A percentile compares a stretch with the other conserved stretches of the same genome.
Evolutionary conservation across 2,329 filamentous ascomycete species (phyloP).

Genomic region (Diaporthe sp.): DNA sequence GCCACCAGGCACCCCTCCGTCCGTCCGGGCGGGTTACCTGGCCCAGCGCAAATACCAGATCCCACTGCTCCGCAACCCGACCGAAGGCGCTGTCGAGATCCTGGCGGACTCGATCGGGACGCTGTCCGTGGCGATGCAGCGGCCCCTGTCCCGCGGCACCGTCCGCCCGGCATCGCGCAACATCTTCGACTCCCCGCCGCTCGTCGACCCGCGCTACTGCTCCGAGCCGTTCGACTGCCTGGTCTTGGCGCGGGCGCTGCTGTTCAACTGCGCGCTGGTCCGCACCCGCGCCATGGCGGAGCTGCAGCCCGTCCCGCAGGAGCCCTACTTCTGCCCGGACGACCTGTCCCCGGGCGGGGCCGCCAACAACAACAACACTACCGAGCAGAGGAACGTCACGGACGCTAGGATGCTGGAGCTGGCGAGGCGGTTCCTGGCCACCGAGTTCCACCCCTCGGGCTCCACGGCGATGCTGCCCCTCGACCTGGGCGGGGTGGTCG

Average conservation of each 20-base stretch:
- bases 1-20: slow-evolving; percentile 36
- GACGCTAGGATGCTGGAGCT: slow-evolving; percentile 57
- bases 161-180: slow-evolving; percentile 65
- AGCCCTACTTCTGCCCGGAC: slow-evolving; percentile 49
- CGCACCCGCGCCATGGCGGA: slow-evolving; percentile 43
- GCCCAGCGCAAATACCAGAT: slow-evolving; percentile 48
- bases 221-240: slow-evolving; percentile 61
- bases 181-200: slow-evolving; percentile 57
- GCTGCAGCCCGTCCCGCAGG: slow-evolving; percentile 52
- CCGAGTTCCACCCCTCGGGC: slow-evolving; percentile 47
- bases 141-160: slow-evolving; percentile 55
- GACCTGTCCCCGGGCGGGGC: neutral
- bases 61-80: slow-evolving; percentile 54
- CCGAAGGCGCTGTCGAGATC: slow-evolving; percentile 48
- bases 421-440: slow-evolving; percentile 44
- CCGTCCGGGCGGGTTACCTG: slow-evolving; percentile 44
- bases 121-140: slow-evolving; percentile 44
- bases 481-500: slow-evolving; percentile 57
- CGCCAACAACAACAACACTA: slow-evolving; percentile 41
- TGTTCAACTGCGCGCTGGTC: slow-evolving; percentile 56
- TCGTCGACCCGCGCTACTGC: slow-evolving; percentile 67
- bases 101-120: slow-evolving; percentile 47
- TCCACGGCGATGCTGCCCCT: slow-evolving; percentile 42
- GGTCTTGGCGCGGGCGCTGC: slow-evolving; percentile 61
- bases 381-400: slow-evolving; percentile 50